These are phyloP conservation scores for Diplodia mutila DNA, from an alignment of 2,329 filamentous ascomycete species.

Conservation along the genomic window DNA sequence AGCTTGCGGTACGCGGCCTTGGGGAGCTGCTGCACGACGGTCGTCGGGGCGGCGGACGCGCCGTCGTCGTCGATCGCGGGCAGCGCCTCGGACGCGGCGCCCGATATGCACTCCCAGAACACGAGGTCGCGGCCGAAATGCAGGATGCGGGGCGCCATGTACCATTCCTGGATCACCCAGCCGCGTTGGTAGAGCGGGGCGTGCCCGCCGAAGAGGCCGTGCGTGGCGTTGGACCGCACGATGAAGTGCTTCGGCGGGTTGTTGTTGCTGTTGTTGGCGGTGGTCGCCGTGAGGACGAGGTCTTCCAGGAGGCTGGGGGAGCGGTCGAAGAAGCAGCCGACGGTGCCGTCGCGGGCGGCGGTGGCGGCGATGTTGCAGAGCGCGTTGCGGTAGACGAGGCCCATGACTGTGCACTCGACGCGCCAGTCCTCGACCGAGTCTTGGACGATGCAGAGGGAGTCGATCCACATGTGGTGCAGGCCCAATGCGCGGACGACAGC, in stretches of 20 bases:
- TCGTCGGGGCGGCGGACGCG: too few species aligned
- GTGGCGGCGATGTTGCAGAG: neutral
- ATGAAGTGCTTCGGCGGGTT: neutral
- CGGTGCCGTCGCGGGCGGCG: neutral
- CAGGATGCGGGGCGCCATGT: constrained; percentile 31
- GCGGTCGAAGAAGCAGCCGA: neutral
- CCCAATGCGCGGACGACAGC: neutral
- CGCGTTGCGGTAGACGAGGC: neutral
- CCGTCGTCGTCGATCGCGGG: too few species aligned
- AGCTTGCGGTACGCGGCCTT: too few species aligned
- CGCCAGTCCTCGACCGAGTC: neutral
- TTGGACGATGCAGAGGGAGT: constrained; percentile 28
- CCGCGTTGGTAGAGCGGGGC: constrained; percentile 11
- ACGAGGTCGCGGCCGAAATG: constrained; percentile 32
- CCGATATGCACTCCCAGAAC: constrained; percentile 31
- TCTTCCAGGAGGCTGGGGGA: too few species aligned
- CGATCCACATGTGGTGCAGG: constrained; percentile 1
- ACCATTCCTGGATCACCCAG: constrained; percentile 36
- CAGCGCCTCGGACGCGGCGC: neutral
- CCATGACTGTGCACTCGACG: neutral
- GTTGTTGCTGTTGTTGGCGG: too few species aligned
- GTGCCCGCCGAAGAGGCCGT: too few species aligned
- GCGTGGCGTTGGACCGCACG: too few species aligned
- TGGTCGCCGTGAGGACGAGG: too few species aligned
- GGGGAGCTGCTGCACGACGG: too few species aligned